Percentiles rank a stretch among this genome's conserved stretches.
Evolutionary conservation across 805 yeast genomes (phyloP).

Genomic region (Brettanomyces custersianus): DNA sequence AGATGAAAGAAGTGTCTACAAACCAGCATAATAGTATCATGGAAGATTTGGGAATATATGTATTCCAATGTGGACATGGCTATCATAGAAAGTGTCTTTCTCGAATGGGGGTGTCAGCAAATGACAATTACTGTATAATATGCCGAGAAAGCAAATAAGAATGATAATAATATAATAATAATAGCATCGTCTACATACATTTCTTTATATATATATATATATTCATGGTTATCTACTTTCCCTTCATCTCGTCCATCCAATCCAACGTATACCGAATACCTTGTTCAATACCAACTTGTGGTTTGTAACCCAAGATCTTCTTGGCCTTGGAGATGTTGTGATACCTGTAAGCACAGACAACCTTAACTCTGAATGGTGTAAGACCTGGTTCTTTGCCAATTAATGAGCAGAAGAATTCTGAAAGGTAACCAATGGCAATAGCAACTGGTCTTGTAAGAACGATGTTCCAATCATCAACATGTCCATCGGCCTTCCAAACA

Average conservation of each 20-base stretch:
- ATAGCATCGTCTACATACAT: no score
- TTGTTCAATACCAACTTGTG: conserved; percentile 66
- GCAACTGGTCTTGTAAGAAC: conserved; percentile 72
- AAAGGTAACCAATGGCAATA: conserved; percentile 67
- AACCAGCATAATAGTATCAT: conserved; percentile 5
- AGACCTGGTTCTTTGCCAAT: conserved; percentile 84
- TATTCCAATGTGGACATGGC: conserved; percentile 60
- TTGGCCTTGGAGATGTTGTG: conserved; percentile 90
- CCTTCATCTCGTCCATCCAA: conserved; percentile 75
- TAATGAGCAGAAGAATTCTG: conserved; percentile 64
- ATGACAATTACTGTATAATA: conserved; percentile 28
- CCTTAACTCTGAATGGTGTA: conserved; percentile 88
- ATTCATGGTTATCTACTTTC: no score
- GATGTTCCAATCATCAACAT: conserved; percentile 58
- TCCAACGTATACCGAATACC: conserved; percentile 74
- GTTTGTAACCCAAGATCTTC: conserved; percentile 63
- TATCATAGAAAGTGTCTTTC: conserved; percentile 52
- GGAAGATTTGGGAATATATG: conserved; percentile 28
- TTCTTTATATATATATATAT: no score
- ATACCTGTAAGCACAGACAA: conserved; percentile 89
- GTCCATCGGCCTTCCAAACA: conserved; percentile 96
- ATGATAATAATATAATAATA: no score
- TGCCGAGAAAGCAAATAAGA: conserved; percentile 21
- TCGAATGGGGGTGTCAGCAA: conserved; percentile 31
- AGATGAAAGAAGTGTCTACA: conserved; percentile 8